Evolutionary conservation across 2,329 filamentous ascomycete genomes (phyloP).

Genomic region (Penicillium sp.): DNA sequence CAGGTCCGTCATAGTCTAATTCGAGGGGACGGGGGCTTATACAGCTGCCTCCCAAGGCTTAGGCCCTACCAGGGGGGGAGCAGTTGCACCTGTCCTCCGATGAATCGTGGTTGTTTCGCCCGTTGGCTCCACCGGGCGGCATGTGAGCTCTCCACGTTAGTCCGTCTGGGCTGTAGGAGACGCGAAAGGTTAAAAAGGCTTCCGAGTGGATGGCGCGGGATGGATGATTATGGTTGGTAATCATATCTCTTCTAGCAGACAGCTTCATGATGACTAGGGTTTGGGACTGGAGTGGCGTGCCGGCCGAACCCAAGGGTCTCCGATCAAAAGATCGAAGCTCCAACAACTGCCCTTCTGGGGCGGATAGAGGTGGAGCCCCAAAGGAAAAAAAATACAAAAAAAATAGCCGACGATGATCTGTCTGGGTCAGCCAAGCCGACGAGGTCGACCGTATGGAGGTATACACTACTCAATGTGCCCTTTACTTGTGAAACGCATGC

Average conservation of each 20-base stretch:
- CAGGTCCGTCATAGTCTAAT: slow-evolving; percentile 9
- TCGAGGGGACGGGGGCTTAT: slow-evolving; percentile 11
- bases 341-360: slow-evolving; percentile 6
- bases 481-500: neutral
- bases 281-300: neutral
- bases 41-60: slow-evolving; percentile 27
- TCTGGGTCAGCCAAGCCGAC: slow-evolving; percentile 10
- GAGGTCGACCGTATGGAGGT: neutral
- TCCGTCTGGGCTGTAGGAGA: neutral
- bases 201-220: neutral
- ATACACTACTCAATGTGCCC: neutral
- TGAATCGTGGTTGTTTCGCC: neutral
- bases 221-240: neutral
- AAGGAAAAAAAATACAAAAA: neutral
- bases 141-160: slow-evolving; percentile 15
- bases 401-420: neutral
- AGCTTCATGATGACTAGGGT: neutral
- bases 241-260: neutral
- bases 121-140: slow-evolving; percentile 7
- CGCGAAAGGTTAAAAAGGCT: neutral
- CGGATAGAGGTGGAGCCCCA: neutral
- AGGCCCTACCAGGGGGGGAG: slow-evolving; percentile 13
- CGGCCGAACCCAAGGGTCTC: slow-evolving; percentile 6
- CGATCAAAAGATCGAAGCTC: slow-evolving; percentile 7
- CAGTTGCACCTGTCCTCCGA: slow-evolving; percentile 1